Conservation (phyloP, 176 grass and related monocot genomes). For the Poa annua region DNA sequence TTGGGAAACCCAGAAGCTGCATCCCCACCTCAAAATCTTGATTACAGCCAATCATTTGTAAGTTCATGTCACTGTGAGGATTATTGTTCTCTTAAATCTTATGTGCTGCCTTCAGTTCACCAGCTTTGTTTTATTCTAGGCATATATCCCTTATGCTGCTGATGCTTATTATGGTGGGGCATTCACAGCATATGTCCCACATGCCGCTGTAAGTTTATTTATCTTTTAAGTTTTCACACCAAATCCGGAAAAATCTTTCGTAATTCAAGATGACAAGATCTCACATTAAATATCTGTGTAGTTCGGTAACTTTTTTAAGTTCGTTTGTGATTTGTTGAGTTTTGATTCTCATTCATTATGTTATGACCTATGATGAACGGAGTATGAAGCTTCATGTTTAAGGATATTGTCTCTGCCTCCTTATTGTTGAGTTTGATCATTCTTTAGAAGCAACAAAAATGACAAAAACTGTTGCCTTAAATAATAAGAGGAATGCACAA, state of each 20-base stretch:
- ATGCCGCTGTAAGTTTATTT: slow-evolving; percentile 50
- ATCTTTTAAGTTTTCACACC: slow-evolving; percentile 5
- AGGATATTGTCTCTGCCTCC: slow-evolving; percentile 22
- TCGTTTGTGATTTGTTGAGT: background rate
- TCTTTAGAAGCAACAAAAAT: slow-evolving; percentile 36
- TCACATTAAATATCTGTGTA: background rate
- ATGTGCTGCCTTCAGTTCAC: slow-evolving; percentile 30
- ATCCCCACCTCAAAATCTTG: slow-evolving; percentile 41
- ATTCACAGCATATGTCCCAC: slow-evolving; percentile 51
- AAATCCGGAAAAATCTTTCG: slow-evolving; percentile 22
- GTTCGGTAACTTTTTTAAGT: slow-evolving; percentile 13
- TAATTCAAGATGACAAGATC: background rate
- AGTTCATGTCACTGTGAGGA: slow-evolving; percentile 37
- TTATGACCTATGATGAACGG: slow-evolving; percentile 1
- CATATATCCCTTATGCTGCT: slow-evolving; percentile 53
- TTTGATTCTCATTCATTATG: slow-evolving; percentile 3
- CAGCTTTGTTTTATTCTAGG: slow-evolving; percentile 45
- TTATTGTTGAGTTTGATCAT: slow-evolving; percentile 39
- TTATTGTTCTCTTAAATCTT: slow-evolving; percentile 29
- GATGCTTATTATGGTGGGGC: slow-evolving; percentile 64
- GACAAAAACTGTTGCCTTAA: slow-evolving; percentile 6
- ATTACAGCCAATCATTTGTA: slow-evolving; percentile 64
- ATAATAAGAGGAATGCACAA: background rate
- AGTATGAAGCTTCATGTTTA: background rate
- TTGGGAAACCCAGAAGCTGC: slow-evolving; percentile 50